Conservation (phyloP, 305 asterid genomes). For the Fraxinus floribunda region DNA sequence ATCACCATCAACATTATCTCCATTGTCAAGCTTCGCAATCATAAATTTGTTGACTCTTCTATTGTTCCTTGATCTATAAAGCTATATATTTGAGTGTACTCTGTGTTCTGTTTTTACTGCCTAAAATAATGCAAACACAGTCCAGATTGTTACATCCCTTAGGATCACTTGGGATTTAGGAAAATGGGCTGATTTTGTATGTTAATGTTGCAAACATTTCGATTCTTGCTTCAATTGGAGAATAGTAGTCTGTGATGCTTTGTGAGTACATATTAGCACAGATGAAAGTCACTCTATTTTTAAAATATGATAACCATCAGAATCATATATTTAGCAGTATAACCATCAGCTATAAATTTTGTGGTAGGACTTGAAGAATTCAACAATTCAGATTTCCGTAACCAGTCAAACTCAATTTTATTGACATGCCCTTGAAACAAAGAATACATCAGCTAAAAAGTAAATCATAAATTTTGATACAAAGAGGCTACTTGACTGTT, state of each 20-base stretch:
- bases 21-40: slow-evolving; percentile 43
- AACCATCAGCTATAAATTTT: slow-evolving; percentile 22
- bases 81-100: background rate
- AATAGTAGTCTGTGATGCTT: background rate
- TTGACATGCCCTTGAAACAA: slow-evolving; percentile 50
- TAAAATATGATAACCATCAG: background rate
- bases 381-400: slow-evolving; percentile 35
- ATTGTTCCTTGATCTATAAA: slow-evolving; percentile 28
- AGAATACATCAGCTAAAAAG: background rate
- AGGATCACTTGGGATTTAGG: background rate
- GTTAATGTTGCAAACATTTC: background rate
- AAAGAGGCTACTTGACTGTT: background rate
- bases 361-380: background rate
- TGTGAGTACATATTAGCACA: background rate
- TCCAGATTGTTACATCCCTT: background rate
- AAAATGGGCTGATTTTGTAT: background rate
- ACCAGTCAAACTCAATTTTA: slow-evolving; percentile 58
- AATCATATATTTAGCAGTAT: background rate
- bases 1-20: slow-evolving; percentile 37
- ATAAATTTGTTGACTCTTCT: slow-evolving; percentile 26
- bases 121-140: background rate
- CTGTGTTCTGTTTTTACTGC: background rate
- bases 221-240: background rate
- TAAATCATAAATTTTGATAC: background rate
- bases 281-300: background rate